Base-by-base conservation (phyloP, 768 basidiomycete genomes). In the Pholiota conissans region DNA sequence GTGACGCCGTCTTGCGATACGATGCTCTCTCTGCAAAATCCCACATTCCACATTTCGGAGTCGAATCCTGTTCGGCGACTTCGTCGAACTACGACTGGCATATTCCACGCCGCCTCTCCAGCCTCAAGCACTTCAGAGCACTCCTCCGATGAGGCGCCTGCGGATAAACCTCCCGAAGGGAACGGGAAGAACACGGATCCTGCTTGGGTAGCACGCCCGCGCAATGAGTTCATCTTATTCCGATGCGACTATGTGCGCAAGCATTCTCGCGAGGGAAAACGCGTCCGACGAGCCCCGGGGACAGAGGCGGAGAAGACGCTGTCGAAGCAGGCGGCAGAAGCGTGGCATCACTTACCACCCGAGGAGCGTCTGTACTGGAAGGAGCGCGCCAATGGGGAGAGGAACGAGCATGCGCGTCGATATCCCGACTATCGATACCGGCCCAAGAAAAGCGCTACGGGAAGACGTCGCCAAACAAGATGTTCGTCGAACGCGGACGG, bases 241-340 rank as follows among this genome's bases (percentile, higher is more conserved):
- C 85, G 87, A 29, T 85, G 86, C 64, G 80, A 86, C 60, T 89
- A 81, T 65, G 78, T 80, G 61, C 78, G 70, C 63, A 73, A 73
- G 58, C 77, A 83, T 66, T 67, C 73, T 8, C 72, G 69, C 68
- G 70, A 71, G 52, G 72, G 71, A 3, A 74, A 73, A 42, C 71
- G 74, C 20, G 65, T 69, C 39, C 67, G 74, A 26, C 73, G 72
- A 27, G 61, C 67, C n/a, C 69, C 72, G n/a, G 75, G 74, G 32
- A 52, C 69, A 5, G 68, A 71, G 20, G 55, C 69, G 2, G 80
- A 81, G 57, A 83, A 84, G 67, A 79, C 83, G 1, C 79, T 93
- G 35, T 91, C 88, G n/a, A 87, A 88, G 63, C 81, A 89, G 47
- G 91, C 91, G 0, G 86, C 83, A 0, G 85, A 86, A 51, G 85